A percentile compares a stretch with the other conserved stretches of the same genome.
Evolutionary conservation across 1,284 basidiomycete genomes (phyloP).

Genomic region (Veloporphyrellus conicus): DNA sequence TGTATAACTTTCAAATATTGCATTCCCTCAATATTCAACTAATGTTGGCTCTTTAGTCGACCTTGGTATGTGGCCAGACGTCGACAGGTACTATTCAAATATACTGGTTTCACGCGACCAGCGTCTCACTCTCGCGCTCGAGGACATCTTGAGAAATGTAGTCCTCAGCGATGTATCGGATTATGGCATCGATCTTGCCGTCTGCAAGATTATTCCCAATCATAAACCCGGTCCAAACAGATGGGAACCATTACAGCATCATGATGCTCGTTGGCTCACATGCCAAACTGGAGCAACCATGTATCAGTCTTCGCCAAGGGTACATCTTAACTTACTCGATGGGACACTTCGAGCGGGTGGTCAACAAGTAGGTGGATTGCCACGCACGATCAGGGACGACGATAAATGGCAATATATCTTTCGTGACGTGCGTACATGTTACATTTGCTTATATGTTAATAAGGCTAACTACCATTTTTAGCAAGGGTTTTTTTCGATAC

Average conservation of each 20-base stretch:
- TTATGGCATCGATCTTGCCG: constrained; percentile 32
- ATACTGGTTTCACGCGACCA: no score
- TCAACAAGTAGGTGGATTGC: constrained; percentile 36
- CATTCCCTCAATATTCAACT: no score
- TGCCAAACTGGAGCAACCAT: background rate
- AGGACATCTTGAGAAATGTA: constrained; percentile 14
- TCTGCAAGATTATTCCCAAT: constrained; percentile 33
- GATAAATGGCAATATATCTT: constrained; percentile 33
- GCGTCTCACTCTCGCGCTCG: constrained; percentile 28
- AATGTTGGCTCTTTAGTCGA: no score
- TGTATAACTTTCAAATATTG: no score
- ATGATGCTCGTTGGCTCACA: background rate
- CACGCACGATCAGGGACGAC: constrained; percentile 31
- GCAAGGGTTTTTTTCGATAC: constrained; percentile 37
- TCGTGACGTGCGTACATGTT: constrained; percentile 16
- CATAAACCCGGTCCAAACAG: background rate
- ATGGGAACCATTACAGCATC: background rate
- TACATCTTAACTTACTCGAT: background rate
- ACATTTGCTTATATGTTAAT: constrained; percentile 15
- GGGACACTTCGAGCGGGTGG: constrained; percentile 25
- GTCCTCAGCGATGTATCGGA: constrained; percentile 2
- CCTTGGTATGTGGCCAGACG: no score
- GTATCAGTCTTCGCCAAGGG: background rate
- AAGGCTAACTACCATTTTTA: constrained; percentile 18
- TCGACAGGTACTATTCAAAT: no score